Base-by-base conservation (phyloP, 1,284 basidiomycete species). In the Fomitopsis schrenkii region DNA sequence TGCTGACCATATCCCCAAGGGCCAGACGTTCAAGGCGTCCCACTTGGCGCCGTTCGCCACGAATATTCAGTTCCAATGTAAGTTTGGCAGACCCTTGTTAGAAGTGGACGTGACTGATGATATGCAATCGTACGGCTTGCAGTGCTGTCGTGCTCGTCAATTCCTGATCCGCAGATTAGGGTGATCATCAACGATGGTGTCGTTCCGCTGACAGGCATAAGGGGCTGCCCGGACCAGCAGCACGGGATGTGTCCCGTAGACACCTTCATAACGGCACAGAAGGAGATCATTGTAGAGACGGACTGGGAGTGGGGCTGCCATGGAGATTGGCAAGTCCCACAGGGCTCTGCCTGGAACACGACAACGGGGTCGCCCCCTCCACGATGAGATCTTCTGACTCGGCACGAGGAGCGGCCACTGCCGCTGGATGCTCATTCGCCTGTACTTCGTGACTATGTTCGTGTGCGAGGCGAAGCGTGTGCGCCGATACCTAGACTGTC, bases 121-220 rank as follows among this genome's bases (percentile, higher is more conserved):
- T 44, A 26, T 40, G 26, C 17, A 38, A 57, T 22, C 22, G 22
- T 22, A 22, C 42, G 22, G 40, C 12, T 48, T 59, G 8, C 57
- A 87, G 86, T 89, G 9, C 74, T 89, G 8, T 81, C 80, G 67
- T 90, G 88, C 71, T 72, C 76, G 8, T 80, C 82, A 1, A 62
- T 74, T 6, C 77, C 82, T 1, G 81, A 80, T 33, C 77, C 72
- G 0, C 91, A 93, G 67, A 87, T 95, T 64, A 87, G 93, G 5
- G 79, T 91, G 59, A 83, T 92, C 70, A 83, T 94, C 73, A 97
- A 97, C 76, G 95, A 97, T 71, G 95, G 91, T 3, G 91, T 95
- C 1, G 81, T 87, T 1, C 94, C 95, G 1, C 80, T 97, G 44
- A 88, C 88, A 2, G 84, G 88, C 40, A 82, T 93, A 68, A 77